phyloP scores from a whole-genome alignment of 73 alveolate genomes.

The Tetrahymena elliotti region DNA sequence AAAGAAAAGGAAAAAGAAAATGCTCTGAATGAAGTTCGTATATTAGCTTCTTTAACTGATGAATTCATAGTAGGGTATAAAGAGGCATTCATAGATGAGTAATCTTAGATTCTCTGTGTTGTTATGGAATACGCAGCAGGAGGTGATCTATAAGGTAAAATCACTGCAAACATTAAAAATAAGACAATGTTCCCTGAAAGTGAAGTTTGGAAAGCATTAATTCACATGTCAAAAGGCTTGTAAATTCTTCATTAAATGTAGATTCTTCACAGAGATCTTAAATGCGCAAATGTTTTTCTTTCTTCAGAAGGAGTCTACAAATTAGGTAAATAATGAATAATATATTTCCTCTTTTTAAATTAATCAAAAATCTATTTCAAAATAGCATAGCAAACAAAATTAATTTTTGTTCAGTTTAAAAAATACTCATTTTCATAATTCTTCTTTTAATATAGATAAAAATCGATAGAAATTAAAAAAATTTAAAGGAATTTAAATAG shows the following conservation, averaged over 20 bases:
- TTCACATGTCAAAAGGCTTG: constrained; percentile 53
- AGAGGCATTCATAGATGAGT: constrained; percentile 62
- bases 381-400: not conserved
- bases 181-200: constrained; percentile 47
- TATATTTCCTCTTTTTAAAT: not conserved
- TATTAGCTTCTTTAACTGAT: constrained; percentile 55
- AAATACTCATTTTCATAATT: not conserved
- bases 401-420: too few species aligned
- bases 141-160: constrained; percentile 58
- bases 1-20: constrained; percentile 53
- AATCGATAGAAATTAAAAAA: not conserved
- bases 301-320: constrained; percentile 38
- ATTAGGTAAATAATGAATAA: constrained; percentile 3
- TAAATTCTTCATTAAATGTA: constrained; percentile 40
- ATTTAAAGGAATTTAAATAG: not conserved
- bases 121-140: constrained; percentile 65
- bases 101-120: constrained; percentile 31
- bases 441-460: not conserved
- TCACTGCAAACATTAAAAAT: constrained; percentile 40
- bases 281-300: constrained; percentile 68
- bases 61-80: constrained; percentile 48
- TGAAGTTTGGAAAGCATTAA: constrained; percentile 59
- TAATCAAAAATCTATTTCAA: not conserved
- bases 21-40: constrained; percentile 70
- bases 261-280: constrained; percentile 60